Base-by-base conservation (phyloP, 257 asterid species). In the Salvia miltiorrhiza region DNA sequence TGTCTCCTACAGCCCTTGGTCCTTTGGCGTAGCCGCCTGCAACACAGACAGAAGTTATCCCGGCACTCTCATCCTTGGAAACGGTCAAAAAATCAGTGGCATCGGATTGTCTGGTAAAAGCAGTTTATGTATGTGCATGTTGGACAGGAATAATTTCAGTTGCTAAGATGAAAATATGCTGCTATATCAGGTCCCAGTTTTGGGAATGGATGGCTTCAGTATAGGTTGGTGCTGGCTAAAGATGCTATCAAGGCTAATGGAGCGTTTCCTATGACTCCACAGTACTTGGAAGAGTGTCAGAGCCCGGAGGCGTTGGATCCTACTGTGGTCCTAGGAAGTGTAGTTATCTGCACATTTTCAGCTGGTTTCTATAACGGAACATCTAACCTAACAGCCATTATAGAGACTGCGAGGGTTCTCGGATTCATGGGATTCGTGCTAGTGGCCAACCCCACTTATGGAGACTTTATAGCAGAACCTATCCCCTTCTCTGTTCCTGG, bases 401-500 rank as follows among this genome's bases (percentile, higher is more conserved):
- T 86, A n/a, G 40, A 81, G 44, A 88, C 95, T 5, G 92, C 99
- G 1, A 80, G 44, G 77, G 71, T 33, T 75, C 90, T 90, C 9
- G 83, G 86, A 45, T 83, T 93, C 81, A 76, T 67, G 78, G 97
- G 97, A 3, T 90, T 93, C 61, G 81, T 85, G 52, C 82, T 93
- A 5, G 86, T 83, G 0, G 96, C 99, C 1, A 90, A 87, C 49
- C 99, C 96, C 13, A 59, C 30, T 26, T 88, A 82, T 7, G 97
- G 99, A 5, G 99, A 93, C 80, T 90, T 85, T 20, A 82, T 93
- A 60, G 99, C 96, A 1, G 90, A 90, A 71, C 94, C 99, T 60
- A 82, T 93, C 65, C 99, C 99, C 14, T 90, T 93, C 61, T 70
- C 82, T 3, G 72, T 81, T 70, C 97, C 97, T 17, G 96, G 96